A percentile compares a stretch with the other conserved stretches of the same genome.
phyloP scores from a whole-genome alignment of 768 basidiomycete genomes.

The Lentinula boryana region DNA sequence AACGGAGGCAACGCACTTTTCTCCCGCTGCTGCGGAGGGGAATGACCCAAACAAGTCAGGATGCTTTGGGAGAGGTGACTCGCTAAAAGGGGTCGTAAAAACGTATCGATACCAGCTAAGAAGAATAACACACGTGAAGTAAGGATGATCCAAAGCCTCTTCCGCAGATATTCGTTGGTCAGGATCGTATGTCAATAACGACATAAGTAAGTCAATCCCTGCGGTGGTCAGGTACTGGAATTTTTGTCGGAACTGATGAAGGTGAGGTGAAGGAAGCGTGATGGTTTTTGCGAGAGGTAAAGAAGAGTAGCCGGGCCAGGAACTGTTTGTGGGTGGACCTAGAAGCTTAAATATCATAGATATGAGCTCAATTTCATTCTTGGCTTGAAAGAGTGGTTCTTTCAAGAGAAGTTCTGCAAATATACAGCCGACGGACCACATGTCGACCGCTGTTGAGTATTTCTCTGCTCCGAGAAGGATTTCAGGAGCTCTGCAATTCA shows the following conservation, averaged over 20 bases:
- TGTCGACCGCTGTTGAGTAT: slow-evolving; percentile 93
- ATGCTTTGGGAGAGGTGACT: slow-evolving; percentile 93
- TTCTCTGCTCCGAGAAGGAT: slow-evolving; percentile 88
- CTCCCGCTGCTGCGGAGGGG: slow-evolving; percentile 93
- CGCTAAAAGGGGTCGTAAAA: slow-evolving; percentile 38
- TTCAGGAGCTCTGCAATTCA: slow-evolving; percentile 74
- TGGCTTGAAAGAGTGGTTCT: slow-evolving; percentile 97
- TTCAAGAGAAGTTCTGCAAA: slow-evolving; percentile 94
- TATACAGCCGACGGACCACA: slow-evolving; percentile 99
- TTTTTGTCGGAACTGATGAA: slow-evolving; percentile 73
- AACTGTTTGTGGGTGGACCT: slow-evolving; percentile 81
- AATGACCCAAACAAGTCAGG: slow-evolving; percentile 94
- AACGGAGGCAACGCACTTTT: slow-evolving; percentile 55
- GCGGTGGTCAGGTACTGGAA: slow-evolving; percentile 81
- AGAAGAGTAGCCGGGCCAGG: slow-evolving; percentile 80
- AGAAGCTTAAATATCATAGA: slow-evolving; percentile 93
- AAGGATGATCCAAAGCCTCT: slow-evolving; percentile 86
- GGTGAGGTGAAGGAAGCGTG: slow-evolving; percentile 67
- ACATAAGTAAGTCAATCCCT: slow-evolving; percentile 80
- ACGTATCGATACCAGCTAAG: not conserved
- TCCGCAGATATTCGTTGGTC: slow-evolving; percentile 80
- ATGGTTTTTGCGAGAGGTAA: slow-evolving; percentile 82
- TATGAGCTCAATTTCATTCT: slow-evolving; percentile 88
- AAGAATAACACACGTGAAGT: slow-evolving; percentile 67
- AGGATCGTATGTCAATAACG: slow-evolving; percentile 86